These are phyloP conservation scores for Penicillium digitatum DNA, from an alignment of 2,329 filamentous ascomycete species.

Conservation along the genomic window DNA sequence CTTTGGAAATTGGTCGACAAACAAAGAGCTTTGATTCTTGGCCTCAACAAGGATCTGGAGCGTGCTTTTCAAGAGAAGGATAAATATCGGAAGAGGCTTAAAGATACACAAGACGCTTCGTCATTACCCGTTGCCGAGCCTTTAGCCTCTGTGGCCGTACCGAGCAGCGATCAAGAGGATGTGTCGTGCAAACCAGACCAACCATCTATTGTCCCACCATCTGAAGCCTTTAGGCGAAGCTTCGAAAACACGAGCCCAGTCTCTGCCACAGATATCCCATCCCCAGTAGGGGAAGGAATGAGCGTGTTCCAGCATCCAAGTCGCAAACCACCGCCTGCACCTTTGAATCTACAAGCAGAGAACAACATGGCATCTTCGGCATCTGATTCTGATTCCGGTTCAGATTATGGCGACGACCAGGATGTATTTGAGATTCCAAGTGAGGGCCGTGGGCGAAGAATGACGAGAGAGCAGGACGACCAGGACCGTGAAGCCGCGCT, in stretches of 20 bases:
- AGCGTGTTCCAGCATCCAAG: conserved; percentile 53
- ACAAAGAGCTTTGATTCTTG: conserved; percentile 87
- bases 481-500: conserved; percentile 66
- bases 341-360: conserved; percentile 62
- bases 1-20: conserved; percentile 96
- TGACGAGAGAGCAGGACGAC: conserved; percentile 85
- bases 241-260: conserved; percentile 18
- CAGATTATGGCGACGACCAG: conserved; percentile 76
- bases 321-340: conserved; percentile 80
- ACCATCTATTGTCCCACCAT: conserved; percentile 6
- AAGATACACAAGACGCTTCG: conserved; percentile 60
- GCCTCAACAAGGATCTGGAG: conserved; percentile 91
- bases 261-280: conserved; percentile 17
- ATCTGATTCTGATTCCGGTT: conserved; percentile 61
- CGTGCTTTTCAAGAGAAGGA: conserved; percentile 90
- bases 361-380: conserved; percentile 44
- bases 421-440: conserved; percentile 62
- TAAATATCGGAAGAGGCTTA: conserved; percentile 83
- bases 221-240: conserved; percentile 9
- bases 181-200: background rate
- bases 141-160: background rate
- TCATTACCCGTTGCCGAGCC: conserved; percentile 28
- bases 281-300: conserved; percentile 15
- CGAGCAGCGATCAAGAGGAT: conserved; percentile 5
- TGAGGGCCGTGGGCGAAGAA: conserved; percentile 67